Evolutionary conservation across 2,329 filamentous ascomycete genomes (phyloP).

Genomic region (Amylocarpus encephaloides): DNA sequence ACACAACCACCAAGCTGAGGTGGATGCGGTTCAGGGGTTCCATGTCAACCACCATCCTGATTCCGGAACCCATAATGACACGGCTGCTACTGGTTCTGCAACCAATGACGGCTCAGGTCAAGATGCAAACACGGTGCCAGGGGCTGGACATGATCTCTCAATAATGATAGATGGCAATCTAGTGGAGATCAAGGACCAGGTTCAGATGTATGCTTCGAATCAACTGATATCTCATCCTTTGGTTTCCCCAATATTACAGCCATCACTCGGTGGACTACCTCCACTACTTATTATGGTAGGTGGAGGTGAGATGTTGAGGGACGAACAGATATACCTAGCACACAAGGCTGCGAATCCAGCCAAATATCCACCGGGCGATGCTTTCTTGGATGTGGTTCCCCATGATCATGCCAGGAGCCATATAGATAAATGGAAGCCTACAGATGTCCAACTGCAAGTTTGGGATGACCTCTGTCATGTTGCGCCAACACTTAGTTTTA

Average conservation of each 20-base stretch:
- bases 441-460: slow-evolving; percentile 87
- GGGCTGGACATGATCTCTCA: slow-evolving; percentile 42
- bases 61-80: slow-evolving; percentile 27
- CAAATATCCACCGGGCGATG: slow-evolving; percentile 64
- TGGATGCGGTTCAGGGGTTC: slow-evolving; percentile 34
- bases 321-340: slow-evolving; percentile 91
- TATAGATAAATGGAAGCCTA: slow-evolving; percentile 67
- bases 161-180: slow-evolving; percentile 65
- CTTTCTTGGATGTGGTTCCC: slow-evolving; percentile 56
- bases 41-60: slow-evolving; percentile 25
- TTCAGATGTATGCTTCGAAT: slow-evolving; percentile 83
- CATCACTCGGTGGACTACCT: slow-evolving; percentile 82
- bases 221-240: slow-evolving; percentile 78
- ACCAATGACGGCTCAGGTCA: slow-evolving; percentile 21
- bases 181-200: slow-evolving; percentile 79
- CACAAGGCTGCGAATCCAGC: slow-evolving; percentile 87
- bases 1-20: slow-evolving; percentile 29
- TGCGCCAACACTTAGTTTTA: slow-evolving; percentile 88
- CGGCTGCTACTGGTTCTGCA: slow-evolving; percentile 30
- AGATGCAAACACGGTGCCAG: slow-evolving; percentile 30
- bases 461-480: slow-evolving; percentile 97
- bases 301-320: slow-evolving; percentile 80
- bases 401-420: slow-evolving; percentile 44
- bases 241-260: slow-evolving; percentile 82
- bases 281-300: slow-evolving; percentile 82